A percentile compares a stretch with the other conserved stretches of the same genome.
phyloP scores from a whole-genome alignment of 345 rosid genomes.

The Zanthoxylum bungeanum region DNA sequence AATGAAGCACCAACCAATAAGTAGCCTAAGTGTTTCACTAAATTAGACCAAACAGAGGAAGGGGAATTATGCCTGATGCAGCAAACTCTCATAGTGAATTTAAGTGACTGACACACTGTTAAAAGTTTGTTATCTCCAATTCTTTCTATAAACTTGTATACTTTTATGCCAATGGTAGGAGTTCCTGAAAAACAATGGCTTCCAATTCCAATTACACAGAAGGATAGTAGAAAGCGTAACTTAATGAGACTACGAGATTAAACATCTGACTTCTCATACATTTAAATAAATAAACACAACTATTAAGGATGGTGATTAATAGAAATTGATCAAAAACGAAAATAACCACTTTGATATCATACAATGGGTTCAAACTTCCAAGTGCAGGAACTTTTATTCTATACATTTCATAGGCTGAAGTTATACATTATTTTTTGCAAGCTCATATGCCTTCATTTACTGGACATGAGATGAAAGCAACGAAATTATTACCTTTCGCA shows the following conservation, averaged over 20 bases:
- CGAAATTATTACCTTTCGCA: slow-evolving; percentile 57
- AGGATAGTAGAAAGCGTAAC: neutral
- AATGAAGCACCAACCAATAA: neutral
- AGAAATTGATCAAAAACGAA: neutral
- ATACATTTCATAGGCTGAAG: neutral
- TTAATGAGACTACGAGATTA: neutral
- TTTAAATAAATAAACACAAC: neutral
- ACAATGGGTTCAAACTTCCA: neutral
- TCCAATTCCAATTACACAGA: neutral
- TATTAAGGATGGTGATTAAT: neutral
- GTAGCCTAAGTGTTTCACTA: neutral
- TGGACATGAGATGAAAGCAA: slow-evolving; percentile 10
- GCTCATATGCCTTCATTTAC: neutral
- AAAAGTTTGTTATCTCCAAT: neutral
- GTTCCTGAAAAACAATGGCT: neutral
- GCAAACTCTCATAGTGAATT: neutral
- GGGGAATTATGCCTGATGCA: neutral
- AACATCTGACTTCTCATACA: neutral
- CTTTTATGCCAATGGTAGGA: neutral
- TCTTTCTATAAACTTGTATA: neutral
- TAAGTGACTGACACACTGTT: neutral
- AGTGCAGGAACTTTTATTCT: neutral
- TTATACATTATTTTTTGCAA: neutral
- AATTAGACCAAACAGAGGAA: neutral
- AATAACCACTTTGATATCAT: neutral